phyloP scores from a whole-genome alignment of 352 stramenopile species.

The Globisporangium uncinulatum region DNA sequence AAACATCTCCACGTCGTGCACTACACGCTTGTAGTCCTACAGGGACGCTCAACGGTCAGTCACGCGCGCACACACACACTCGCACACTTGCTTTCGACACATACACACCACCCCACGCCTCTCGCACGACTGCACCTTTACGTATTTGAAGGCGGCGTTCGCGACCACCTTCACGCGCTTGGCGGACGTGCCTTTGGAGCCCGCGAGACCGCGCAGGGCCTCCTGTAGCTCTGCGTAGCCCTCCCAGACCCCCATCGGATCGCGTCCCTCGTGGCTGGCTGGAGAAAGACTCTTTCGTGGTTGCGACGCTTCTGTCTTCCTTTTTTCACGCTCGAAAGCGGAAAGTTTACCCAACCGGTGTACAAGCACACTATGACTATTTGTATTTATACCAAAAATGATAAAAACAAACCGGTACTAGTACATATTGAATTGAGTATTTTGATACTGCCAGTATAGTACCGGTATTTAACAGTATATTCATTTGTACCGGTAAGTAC shows the following conservation, averaged over 20 bases:
- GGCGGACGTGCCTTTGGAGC: constrained; percentile 75
- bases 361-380: no score
- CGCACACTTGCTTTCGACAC: not conserved
- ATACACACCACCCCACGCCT: not conserved
- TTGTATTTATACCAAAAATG: no score
- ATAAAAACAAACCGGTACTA: no score
- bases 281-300: no score
- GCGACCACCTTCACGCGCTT: constrained; percentile 69
- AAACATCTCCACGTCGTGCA: constrained; percentile 82
- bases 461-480: no score
- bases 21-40: constrained; percentile 84
- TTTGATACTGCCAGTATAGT: no score
- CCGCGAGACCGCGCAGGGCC: constrained; percentile 60
- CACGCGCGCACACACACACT: not conserved
- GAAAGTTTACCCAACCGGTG: no score
- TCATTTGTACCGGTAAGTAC: no score
- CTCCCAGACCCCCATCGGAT: constrained; percentile 35
- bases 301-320: no score
- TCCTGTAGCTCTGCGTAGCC: constrained; percentile 60
- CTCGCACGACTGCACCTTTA: constrained; percentile 40
- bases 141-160: constrained; percentile 58
- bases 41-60: constrained; percentile 6
- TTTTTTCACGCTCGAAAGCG: no score
- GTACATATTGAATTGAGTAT: no score
- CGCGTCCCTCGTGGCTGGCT: not conserved